Evolutionary conservation across 192 early-diverging fungal species (phyloP).

Genomic region (Lobosporangium transversale): DNA sequence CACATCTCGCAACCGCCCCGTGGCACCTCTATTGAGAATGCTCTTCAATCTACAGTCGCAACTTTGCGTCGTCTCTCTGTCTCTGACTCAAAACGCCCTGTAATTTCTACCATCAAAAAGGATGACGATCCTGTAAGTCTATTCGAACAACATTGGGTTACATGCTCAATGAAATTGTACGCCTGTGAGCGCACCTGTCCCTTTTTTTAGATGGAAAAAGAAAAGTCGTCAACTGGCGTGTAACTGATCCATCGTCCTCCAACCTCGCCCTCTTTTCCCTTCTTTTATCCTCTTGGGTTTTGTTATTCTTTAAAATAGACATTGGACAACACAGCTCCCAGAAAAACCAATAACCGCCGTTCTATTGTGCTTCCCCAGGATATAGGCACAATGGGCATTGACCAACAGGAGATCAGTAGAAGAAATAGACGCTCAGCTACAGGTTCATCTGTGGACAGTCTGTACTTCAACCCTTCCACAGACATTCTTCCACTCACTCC

Average conservation of each 20-base stretch:
- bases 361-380: conserved; percentile 28
- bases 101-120: conserved; percentile 24
- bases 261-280: not conserved
- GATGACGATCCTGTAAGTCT: conserved; percentile 38
- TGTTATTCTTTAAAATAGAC: not conserved
- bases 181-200: not conserved
- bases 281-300: not conserved
- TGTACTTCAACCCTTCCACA: conserved; percentile 1
- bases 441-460: not conserved
- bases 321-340: not conserved
- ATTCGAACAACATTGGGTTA: not conserved
- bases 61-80: conserved; percentile 54
- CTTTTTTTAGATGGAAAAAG: not conserved
- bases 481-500: conserved; percentile 1
- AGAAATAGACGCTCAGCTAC: conserved; percentile 13
- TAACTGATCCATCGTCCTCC: not conserved
- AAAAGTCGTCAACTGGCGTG: not conserved
- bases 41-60: conserved; percentile 55
- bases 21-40: conserved; percentile 52
- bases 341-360: conserved; percentile 27
- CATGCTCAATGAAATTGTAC: not conserved
- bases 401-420: conserved; percentile 10
- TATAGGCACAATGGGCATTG: conserved; percentile 7
- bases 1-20: conserved; percentile 51
- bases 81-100: conserved; percentile 48